These are phyloP conservation scores for Histomonas meleagridis DNA, from an alignment of 208 protist species.

Conservation along the genomic window DNA sequence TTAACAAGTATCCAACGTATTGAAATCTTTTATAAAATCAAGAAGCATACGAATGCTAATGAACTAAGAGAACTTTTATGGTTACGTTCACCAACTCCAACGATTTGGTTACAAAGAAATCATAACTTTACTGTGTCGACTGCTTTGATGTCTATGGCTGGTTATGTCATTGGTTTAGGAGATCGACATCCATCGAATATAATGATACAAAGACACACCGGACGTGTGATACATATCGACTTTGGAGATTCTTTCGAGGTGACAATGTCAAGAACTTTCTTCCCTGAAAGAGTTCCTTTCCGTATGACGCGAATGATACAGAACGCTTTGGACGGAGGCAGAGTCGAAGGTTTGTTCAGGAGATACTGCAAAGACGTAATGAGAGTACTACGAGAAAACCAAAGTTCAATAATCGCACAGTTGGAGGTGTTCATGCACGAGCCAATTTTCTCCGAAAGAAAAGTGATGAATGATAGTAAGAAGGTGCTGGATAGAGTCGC, in stretches of 20 bases:
- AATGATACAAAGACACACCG: background rate
- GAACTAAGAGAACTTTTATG: background rate
- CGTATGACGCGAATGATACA: background rate
- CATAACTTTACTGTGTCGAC: background rate
- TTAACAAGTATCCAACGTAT: background rate
- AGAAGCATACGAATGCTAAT: background rate
- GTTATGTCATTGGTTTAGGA: background rate
- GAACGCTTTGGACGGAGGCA: background rate
- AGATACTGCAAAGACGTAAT: background rate
- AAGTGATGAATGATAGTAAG: background rate
- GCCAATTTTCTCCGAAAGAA: background rate
- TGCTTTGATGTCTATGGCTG: background rate
- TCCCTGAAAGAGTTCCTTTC: slow-evolving; percentile 46
- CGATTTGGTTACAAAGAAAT: background rate
- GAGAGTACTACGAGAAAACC: background rate
- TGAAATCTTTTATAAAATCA: background rate
- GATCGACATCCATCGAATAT: background rate
- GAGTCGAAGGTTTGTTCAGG: background rate
- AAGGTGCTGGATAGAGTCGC: background rate
- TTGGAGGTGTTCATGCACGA: background rate
- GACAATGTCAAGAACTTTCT: background rate
- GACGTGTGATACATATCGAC: background rate
- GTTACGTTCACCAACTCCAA: background rate
- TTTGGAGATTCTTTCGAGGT: background rate
- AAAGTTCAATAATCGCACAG: background rate